Evolutionary conservation across 371 early-diverging fungal species (phyloP), one percentile per base, ranked within the genome.

Genomic region (Dichotomocladium elegans): DNA sequence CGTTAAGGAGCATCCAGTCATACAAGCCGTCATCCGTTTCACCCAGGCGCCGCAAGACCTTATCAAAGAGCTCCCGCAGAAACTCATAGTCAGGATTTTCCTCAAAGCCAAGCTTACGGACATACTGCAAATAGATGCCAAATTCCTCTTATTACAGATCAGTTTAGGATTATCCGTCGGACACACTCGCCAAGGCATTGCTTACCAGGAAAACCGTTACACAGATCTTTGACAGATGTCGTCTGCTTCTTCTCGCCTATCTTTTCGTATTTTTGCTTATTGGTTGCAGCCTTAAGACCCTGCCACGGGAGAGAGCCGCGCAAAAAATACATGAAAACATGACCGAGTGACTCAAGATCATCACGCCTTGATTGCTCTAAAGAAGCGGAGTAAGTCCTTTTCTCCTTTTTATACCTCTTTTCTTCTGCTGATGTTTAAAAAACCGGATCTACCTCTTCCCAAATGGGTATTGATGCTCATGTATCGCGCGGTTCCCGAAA

Each of bases 261-360:
- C 63, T 86, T 89, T 55, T 94, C 91, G 68, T 94, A 96, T 71
- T 96, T 96, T 75, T 95, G 94, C 65, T 89, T 84, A 74, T 95
- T 96, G 37, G 88, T 92, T 21, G 88, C 89, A 1, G 92, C 95
- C 69, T 92, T 92, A 22, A 97, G 70, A 6, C 92, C 93, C 66
- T 96, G 95, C 99, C 99, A 98, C 4, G 99, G 99, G 33, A 98
- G 68, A 31, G 81, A 80, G 26, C 96, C 96, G 46, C 93, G 86
- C 35, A 92, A 61, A 60, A 98, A 95, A 75, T 97, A 98, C 79
- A 97, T 86, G 41, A 98, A 87, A 19, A 94, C 95, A 72, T 96
- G 94, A 12, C 94, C 96, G 28, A 98, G 79, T 11, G 94, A 83
- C 67, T 98, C 97, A 26, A 98, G 74, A 74, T 98, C 99, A 73